Percentiles rank a stretch among this genome's conserved stretches.
Conservation (phyloP, 2,329 filamentous ascomycete species). For the Exophiala spinifera region DNA sequence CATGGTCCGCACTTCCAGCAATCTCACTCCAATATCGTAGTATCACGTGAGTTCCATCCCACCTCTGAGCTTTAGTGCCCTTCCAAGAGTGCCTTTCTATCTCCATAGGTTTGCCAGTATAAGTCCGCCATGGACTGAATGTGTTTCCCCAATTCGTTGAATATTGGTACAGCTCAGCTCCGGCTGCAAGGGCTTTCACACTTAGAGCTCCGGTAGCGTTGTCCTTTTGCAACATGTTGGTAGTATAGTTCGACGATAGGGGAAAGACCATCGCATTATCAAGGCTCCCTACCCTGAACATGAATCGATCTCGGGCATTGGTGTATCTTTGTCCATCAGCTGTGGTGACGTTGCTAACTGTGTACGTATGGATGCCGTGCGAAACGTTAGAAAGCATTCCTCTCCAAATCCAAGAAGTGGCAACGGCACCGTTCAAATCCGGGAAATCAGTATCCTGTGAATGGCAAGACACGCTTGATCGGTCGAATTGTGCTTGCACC, state of each 20-base stretch:
- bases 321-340: conserved; percentile 43
- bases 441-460: too few relatives aligned
- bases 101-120: conserved; percentile 50
- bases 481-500: too few relatives aligned
- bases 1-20: conserved; percentile 58
- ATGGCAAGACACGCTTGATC: too few relatives aligned
- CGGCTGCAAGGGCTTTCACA: conserved; percentile 57
- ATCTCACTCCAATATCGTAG: conserved; percentile 62
- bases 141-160: conserved; percentile 59
- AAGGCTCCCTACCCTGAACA: conserved; percentile 57
- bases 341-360: conserved; percentile 54
- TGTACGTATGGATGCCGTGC: conserved; percentile 60
- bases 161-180: conserved; percentile 62
- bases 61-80: conserved; percentile 57
- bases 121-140: conserved; percentile 59
- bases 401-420: too few relatives aligned
- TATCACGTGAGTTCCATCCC: conserved; percentile 60
- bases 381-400: too few relatives aligned
- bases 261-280: conserved; percentile 62
- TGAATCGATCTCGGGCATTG: conserved; percentile 56
- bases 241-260: too few relatives aligned
- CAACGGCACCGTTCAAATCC: too few relatives aligned
- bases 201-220: too few relatives aligned
- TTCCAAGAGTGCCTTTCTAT: conserved; percentile 53
- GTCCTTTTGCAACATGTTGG: too few relatives aligned